Conservation (phyloP, 2,329 filamentous ascomycete species). For the Fusarium tanahbumbuense region DNA sequence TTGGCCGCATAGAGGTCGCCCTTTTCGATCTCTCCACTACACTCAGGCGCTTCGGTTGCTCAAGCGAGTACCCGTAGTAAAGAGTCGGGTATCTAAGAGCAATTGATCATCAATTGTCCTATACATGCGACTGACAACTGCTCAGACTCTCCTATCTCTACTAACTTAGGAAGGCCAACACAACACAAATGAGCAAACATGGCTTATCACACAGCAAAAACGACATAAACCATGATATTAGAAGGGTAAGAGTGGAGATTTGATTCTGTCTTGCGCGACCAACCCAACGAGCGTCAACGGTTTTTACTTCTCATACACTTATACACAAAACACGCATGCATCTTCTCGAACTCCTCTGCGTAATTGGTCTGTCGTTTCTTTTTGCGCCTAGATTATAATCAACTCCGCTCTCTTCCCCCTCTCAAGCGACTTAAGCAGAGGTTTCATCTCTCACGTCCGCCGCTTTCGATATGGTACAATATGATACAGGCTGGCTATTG, state of each 20-base stretch:
- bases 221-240: conserved; percentile 22
- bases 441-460: conserved; percentile 31
- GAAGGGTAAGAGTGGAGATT: conserved; percentile 50
- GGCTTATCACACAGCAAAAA: not conserved
- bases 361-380: conserved; percentile 28
- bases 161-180: not conserved
- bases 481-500: conserved; percentile 50
- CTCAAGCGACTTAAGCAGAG: conserved; percentile 17
- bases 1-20: not conserved
- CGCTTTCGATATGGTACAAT: conserved; percentile 51
- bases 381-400: conserved; percentile 42
- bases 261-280: conserved; percentile 44
- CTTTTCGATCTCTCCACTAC: not conserved
- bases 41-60: conserved; percentile 20
- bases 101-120: not conserved
- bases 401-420: conserved; percentile 27
- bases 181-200: not conserved
- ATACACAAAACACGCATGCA: conserved; percentile 24
- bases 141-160: not conserved
- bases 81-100: not conserved
- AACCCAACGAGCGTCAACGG: not conserved
- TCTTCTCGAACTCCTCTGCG: conserved; percentile 13
- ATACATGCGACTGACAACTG: not conserved
- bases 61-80: not conserved
- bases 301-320: conserved; percentile 16